These are phyloP conservation scores for Hypoxylon sp. DNA, from an alignment of 2,329 filamentous ascomycete species.

Conservation along the genomic window DNA sequence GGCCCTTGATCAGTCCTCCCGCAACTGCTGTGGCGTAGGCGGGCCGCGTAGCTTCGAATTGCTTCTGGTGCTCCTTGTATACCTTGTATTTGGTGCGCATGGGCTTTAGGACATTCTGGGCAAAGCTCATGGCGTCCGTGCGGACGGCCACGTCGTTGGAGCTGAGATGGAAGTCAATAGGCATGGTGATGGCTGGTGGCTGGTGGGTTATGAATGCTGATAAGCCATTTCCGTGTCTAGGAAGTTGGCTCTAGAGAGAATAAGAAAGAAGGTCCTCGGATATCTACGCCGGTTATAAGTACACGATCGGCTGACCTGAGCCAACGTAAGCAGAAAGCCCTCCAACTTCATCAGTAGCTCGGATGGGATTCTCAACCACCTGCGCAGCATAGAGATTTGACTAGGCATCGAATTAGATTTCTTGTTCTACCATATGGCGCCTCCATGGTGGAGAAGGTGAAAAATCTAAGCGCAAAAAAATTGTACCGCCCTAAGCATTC, in stretches of 20 bases:
- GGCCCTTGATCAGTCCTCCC: conserved; percentile 60
- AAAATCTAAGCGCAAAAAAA: no score
- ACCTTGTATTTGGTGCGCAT: conserved; percentile 15
- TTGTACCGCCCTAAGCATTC: no score
- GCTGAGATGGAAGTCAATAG: conserved; percentile 30
- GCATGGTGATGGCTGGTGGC: conserved; percentile 13
- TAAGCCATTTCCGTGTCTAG: not conserved
- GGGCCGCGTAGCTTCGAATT: conserved; percentile 61
- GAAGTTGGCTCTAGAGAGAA: not conserved
- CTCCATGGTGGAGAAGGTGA: no score
- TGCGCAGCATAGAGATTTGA: no score
- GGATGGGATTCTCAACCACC: no score
- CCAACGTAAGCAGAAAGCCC: not conserved
- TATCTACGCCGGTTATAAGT: not conserved
- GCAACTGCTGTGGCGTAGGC: conserved; percentile 59
- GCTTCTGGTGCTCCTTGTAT: conserved; percentile 29
- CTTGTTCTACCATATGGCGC: no score
- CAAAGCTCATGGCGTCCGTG: conserved; percentile 15
- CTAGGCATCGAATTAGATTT: no score
- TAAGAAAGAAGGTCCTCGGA: not conserved
- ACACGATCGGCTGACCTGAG: not conserved
- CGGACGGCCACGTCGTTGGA: conserved; percentile 10
- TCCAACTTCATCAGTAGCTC: no score
- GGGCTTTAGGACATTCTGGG: conserved; percentile 21
- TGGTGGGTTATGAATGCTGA: not conserved